Evolutionary conservation across 2,329 filamentous ascomycete species (phyloP), one percentile per base, ranked within the genome.

Genomic region (Fusarium sp.): DNA sequence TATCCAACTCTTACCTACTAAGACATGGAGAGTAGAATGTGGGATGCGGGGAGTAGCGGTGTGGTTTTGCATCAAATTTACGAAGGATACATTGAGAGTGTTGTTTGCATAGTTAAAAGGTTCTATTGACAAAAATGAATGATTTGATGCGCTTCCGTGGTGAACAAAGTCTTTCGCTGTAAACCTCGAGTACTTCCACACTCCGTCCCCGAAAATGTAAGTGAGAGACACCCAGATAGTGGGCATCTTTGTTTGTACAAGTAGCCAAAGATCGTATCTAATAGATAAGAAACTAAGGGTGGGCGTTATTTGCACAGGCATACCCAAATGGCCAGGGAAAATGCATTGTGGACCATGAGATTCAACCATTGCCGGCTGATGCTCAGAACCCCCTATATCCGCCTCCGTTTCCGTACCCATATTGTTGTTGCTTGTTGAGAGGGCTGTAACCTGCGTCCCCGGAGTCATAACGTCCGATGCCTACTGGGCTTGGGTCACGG

Each of bases 101-200:
- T 63, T 63, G 42, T 51, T 69, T 62, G 59, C 62, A 67, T 58
- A 74, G 70, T 74, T 74, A 74, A 74, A 74, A 52, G 58, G 54
- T 74, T 74, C 57, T 74, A 74, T 74, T 74, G 67, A 65, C 67
- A 71, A 74, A 74, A 72, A 63, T 73, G 73, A 71, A 63, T 67
- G 63, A 71, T 65, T 36, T 47, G 61, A 70, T 64, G 63, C 66
- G 71, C 70, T 74, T 74, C 70, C 71, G 66, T 74, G 57, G 64
- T 71, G 72, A 73, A 67, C 58, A 70, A 73, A 69, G 68, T 67
- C 60, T 70, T 67, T 56, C 62, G 58, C 67, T 65, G 46, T 66
- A 60, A 64, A 52, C 61, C 54, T 61, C 47, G 47, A 53, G 25
- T 60, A 42, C 52, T 51, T 70, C 39, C 58, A 36, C 43, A 46